phyloP scores from a whole-genome alignment of 2,329 filamentous ascomycete species.

The Trichoderma pleuroti region DNA sequence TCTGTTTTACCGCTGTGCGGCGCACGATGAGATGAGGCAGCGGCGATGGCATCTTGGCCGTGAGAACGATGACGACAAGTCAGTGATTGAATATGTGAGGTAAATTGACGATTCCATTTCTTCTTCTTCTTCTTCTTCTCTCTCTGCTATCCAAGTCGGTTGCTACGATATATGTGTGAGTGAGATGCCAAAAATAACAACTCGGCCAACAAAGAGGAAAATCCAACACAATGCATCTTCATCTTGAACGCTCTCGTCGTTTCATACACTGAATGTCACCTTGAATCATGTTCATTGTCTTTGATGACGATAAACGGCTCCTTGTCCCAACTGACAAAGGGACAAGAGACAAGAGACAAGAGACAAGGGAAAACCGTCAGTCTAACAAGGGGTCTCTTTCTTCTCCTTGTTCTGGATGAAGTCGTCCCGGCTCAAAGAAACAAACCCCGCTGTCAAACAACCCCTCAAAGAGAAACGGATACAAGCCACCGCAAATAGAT shows the following conservation, averaged over 20 bases:
- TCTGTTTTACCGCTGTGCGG: not conserved
- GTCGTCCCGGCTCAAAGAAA: constrained; percentile 1
- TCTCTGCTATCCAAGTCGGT: not conserved
- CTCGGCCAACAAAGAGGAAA: not conserved
- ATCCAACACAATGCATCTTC: not conserved
- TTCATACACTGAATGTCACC: not conserved
- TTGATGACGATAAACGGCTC: not conserved
- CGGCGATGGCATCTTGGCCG: not conserved
- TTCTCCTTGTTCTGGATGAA: not conserved
- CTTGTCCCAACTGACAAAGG: not conserved
- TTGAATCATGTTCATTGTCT: not conserved
- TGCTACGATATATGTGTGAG: constrained; percentile 10
- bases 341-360: not conserved
- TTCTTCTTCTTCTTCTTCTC: not conserved
- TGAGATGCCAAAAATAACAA: not conserved
- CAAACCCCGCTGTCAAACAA: not conserved
- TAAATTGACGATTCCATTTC: not conserved
- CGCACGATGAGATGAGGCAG: constrained; percentile 7
- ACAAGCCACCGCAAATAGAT: constrained; percentile 9
- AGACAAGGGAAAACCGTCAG: not conserved
- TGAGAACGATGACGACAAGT: not conserved
- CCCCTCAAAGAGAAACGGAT: not conserved
- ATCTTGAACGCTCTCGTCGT: not conserved
- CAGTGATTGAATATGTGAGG: not conserved
- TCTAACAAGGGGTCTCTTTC: not conserved